A percentile compares a stretch with the other conserved stretches of the same genome.
Conservation (phyloP, 306 rosid genomes). For the Cercis canadensis region DNA sequence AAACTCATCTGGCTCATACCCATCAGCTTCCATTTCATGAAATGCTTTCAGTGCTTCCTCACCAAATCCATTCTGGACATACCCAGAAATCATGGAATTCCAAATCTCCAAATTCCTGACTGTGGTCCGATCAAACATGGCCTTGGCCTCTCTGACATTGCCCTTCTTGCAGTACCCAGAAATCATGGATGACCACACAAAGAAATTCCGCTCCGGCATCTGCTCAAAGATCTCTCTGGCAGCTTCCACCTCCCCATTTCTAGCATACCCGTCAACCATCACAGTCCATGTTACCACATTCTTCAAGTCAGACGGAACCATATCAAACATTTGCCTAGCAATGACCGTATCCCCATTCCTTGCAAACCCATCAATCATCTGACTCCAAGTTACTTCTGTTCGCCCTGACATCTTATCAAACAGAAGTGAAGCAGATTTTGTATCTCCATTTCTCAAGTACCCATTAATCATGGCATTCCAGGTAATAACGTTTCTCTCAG, state of each 20-base stretch:
- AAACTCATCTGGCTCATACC: slow-evolving; percentile 61
- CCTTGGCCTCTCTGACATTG: slow-evolving; percentile 51
- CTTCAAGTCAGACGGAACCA: slow-evolving; percentile 56
- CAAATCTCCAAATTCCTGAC: slow-evolving; percentile 68
- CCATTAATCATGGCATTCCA: slow-evolving; percentile 75
- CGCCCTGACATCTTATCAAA: slow-evolving; percentile 56
- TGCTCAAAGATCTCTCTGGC: slow-evolving; percentile 65
- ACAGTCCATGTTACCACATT: slow-evolving; percentile 73
- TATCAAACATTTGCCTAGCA: slow-evolving; percentile 63
- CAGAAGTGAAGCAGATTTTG: slow-evolving; percentile 45
- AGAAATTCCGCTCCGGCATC: slow-evolving; percentile 66
- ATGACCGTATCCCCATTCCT: slow-evolving; percentile 51
- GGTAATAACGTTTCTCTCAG: slow-evolving; percentile 60
- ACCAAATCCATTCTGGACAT: slow-evolving; percentile 62
- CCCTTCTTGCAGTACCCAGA: slow-evolving; percentile 75
- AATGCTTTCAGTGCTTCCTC: slow-evolving; percentile 63
- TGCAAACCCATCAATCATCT: slow-evolving; percentile 74
- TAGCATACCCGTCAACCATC: slow-evolving; percentile 76
- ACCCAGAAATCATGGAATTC: slow-evolving; percentile 83
- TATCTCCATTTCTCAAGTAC: slow-evolving; percentile 57
- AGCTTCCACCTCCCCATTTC: slow-evolving; percentile 68
- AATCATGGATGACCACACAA: slow-evolving; percentile 77
- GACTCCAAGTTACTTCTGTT: slow-evolving; percentile 65
- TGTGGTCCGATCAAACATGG: slow-evolving; percentile 46
- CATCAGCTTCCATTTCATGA: slow-evolving; percentile 53